Conservation (phyloP, 164 flowering plant genomes). For the Vitis amurensis region DNA sequence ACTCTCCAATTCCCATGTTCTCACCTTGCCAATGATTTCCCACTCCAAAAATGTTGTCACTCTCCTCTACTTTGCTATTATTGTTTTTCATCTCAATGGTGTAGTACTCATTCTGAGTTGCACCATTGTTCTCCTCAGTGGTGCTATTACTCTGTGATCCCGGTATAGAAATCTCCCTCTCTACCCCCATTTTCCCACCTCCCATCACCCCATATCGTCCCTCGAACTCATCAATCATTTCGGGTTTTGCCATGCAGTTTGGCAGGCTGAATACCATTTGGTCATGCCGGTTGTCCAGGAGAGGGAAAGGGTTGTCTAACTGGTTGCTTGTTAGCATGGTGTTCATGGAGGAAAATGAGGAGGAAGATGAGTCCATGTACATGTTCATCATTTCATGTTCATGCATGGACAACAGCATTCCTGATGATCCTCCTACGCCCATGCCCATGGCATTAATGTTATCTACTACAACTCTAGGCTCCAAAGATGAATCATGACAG, state of each 20-base stretch:
- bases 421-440: background rate
- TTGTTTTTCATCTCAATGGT: constrained; percentile 15
- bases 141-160: constrained; percentile 24
- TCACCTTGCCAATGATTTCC: constrained; percentile 39
- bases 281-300: constrained; percentile 13
- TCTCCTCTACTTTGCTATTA: constrained; percentile 35
- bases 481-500: constrained; percentile 37
- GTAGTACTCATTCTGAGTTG: background rate
- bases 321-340: constrained; percentile 2
- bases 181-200: constrained; percentile 19
- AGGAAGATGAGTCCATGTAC: constrained; percentile 44
- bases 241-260: constrained; percentile 10
- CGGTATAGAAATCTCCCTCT: constrained; percentile 27
- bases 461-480: constrained; percentile 20
- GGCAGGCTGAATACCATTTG: background rate
- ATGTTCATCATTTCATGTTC: constrained; percentile 38
- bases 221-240: constrained; percentile 7
- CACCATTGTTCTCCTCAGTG: constrained; percentile 12
- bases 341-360: constrained; percentile 34
- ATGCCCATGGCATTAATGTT: background rate
- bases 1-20: constrained; percentile 43
- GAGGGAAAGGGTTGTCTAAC: constrained; percentile 25
- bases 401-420: constrained; percentile 33
- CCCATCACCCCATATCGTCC: constrained; percentile 24
- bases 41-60: constrained; percentile 30